Base-by-base conservation (phyloP, 2,329 filamentous ascomycete species). In the Phaeomoniella chlamydospora region DNA sequence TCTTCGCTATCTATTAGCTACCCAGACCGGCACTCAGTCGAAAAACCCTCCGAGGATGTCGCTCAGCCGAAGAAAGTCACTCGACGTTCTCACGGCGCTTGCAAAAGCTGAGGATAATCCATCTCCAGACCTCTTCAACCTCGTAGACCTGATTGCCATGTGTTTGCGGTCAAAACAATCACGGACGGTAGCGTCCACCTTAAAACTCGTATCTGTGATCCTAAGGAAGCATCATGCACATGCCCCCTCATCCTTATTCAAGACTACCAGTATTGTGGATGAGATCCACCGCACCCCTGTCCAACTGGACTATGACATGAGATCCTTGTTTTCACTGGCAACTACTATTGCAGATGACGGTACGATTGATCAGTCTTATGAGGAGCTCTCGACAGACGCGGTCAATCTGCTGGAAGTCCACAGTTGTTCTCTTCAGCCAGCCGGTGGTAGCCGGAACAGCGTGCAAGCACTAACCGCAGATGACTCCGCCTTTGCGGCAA, bases 41-140 rank as follows among this genome's bases (percentile, higher is more conserved):
- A 72, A 74, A 13, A 81, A 77, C 43, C 75, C 77, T 32, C 72
- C 80, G 37, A 51, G 58, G 15, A 59, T 64, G 56, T 65, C 61
- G 3, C 48, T 59, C 5, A 81, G 83, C 44, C 80, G 87, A 49
- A 76, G 87, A 38, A 92, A 88, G 57, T 94, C 88, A 1, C 70
- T 96, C 56, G 82, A 94, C 54, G 70, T 94, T 2, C 73, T 92
- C 11, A 84, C 76, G 19, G 79, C 85, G 57, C 74, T 87, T 53
- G 77, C 81, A 3, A 69, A 81, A 37, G 79, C 81, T 43, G 74
- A 80, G 3, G 82, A 90, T 37, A 66, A 73, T 11, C 71, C 81
- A 6, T 90, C 87, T 2, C 90, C 90, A 1, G 72, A 85, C 11
- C 67, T 98, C 1, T 98, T 94, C 64, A 96, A 92, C 51, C 64